Conservation (phyloP, 73 alveolate species). For the Tetrahymena borealis region DNA sequence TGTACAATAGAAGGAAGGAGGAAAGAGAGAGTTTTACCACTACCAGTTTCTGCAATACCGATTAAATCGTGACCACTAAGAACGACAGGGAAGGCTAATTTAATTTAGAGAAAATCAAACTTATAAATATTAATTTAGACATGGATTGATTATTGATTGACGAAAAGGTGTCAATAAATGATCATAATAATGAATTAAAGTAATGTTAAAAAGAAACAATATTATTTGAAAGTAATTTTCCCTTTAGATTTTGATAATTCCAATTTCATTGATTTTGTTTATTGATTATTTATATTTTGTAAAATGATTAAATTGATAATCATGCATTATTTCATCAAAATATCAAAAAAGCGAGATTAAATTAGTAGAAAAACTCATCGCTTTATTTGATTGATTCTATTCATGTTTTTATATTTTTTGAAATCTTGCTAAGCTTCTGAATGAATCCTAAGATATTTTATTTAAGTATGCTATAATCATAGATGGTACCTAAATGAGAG, state of each 20-base stretch:
- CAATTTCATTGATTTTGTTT: background rate
- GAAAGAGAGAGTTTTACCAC: constrained; percentile 93
- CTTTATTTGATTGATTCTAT: too few species aligned
- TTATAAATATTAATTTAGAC: background rate
- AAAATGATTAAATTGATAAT: too few species aligned
- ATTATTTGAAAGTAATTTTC: background rate
- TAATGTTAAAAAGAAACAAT: background rate
- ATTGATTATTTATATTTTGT: background rate
- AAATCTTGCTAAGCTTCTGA: too few species aligned
- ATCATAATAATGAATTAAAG: background rate
- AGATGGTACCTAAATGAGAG: too few species aligned
- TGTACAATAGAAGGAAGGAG: constrained; percentile 92
- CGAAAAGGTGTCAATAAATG: background rate
- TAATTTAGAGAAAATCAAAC: background rate
- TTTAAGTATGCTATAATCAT: too few species aligned
- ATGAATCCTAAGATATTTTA: too few species aligned
- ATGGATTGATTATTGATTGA: background rate
- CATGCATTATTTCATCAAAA: too few species aligned
- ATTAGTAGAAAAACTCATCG: too few species aligned
- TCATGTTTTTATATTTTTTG: too few species aligned
- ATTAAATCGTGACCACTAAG: constrained; percentile 88
- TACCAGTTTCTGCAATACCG: constrained; percentile 94
- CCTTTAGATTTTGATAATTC: background rate
- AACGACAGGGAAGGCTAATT: constrained; percentile 66
- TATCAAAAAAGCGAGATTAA: too few species aligned